Conservation (phyloP, 2,329 filamentous ascomycete genomes). For the Alternaria solani region DNA sequence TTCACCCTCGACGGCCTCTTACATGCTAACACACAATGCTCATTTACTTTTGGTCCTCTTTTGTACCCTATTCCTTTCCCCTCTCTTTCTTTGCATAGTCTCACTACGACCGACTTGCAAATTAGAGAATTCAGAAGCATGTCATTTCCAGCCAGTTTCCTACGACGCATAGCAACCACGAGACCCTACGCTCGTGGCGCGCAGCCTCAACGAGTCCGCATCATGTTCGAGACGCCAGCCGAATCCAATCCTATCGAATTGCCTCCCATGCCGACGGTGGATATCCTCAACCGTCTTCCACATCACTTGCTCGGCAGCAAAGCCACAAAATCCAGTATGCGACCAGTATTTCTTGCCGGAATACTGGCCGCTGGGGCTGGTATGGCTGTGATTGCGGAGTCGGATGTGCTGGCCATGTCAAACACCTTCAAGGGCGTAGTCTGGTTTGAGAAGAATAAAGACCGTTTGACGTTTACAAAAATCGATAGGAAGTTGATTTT, state of each 20-base stretch:
- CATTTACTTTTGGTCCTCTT: not conserved
- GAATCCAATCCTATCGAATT: not conserved
- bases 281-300: not conserved
- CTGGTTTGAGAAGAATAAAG: not conserved
- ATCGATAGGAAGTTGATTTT: not conserved
- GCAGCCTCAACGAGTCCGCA: not conserved
- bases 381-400: not conserved
- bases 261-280: not conserved
- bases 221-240: not conserved
- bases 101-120: not conserved
- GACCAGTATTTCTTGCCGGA: not conserved
- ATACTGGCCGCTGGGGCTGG: not conserved
- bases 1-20: not conserved
- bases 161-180: not conserved
- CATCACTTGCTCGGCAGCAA: not conserved
- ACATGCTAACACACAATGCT: not conserved
- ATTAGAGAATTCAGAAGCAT: not conserved
- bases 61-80: not conserved
- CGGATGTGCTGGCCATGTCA: not conserved
- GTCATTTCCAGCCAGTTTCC: not conserved
- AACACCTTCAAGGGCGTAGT: not conserved
- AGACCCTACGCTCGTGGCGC: not conserved
- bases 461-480: not conserved
- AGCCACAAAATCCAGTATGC: not conserved
- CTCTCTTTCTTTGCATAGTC: not conserved